Percentiles rank a stretch among this genome's conserved stretches.
These are phyloP conservation scores for Pseudopyrenochaeta lycopersici DNA, from an alignment of 2,329 filamentous ascomycete species.

Conservation along the genomic window DNA sequence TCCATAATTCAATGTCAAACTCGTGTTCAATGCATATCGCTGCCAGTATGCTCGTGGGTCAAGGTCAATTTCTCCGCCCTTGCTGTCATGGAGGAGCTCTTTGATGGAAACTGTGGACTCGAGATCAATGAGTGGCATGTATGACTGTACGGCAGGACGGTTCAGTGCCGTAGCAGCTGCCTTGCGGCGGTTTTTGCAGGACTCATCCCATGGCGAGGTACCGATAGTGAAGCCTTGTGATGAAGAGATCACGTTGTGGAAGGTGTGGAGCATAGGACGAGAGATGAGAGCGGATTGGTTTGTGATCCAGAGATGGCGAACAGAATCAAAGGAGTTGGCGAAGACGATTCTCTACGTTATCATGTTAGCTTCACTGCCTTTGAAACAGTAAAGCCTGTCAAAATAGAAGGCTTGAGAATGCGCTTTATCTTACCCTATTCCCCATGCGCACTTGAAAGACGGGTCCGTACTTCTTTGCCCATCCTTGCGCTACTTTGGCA, in stretches of 20 bases:
- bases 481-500: conserved; percentile 56
- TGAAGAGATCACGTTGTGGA: conserved; percentile 79
- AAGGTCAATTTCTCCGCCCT: conserved; percentile 69
- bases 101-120: conserved; percentile 77
- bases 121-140: conserved; percentile 84
- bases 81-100: conserved; percentile 72
- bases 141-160: conserved; percentile 76
- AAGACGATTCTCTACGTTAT: conserved; percentile 71
- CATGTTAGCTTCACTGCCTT: conserved; percentile 7
- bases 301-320: conserved; percentile 78
- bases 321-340: conserved; percentile 79
- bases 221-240: conserved; percentile 85
- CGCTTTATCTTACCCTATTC: conserved; percentile 64
- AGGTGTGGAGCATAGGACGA: conserved; percentile 80
- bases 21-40: conserved; percentile 79
- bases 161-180: conserved; percentile 82
- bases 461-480: conserved; percentile 59
- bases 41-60: conserved; percentile 79
- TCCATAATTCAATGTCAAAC: conserved; percentile 81
- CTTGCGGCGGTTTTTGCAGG: conserved; percentile 78
- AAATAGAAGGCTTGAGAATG: background rate
- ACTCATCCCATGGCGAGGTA: conserved; percentile 84
- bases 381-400: background rate
- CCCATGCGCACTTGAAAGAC: conserved; percentile 67
- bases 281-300: conserved; percentile 82